These are phyloP conservation scores for Rhizoctonia solani DNA, from an alignment of 1,284 basidiomycete species.

Conservation along the genomic window DNA sequence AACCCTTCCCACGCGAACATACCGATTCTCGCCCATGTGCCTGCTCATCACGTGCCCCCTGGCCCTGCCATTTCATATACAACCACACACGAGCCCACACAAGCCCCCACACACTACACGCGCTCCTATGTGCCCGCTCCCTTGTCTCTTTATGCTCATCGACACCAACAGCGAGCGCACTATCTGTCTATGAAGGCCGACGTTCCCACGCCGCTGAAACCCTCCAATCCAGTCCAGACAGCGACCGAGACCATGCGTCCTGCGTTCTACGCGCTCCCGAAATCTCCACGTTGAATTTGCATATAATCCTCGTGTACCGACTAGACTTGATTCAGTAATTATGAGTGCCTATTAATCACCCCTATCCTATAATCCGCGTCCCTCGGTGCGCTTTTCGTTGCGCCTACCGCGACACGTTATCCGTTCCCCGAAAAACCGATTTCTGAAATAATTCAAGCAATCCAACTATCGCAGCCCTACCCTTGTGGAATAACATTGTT, in stretches of 20 bases:
- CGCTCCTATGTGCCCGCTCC: constrained; percentile 4
- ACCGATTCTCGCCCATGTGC: not conserved
- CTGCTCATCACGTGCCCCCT: not conserved
- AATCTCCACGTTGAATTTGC: constrained; percentile 20
- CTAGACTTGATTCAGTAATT: constrained; percentile 25
- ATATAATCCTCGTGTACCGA: constrained; percentile 3
- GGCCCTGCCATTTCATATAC: not conserved
- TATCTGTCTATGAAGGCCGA: not conserved
- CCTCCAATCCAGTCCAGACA: not conserved
- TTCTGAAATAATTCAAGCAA: constrained; percentile 17
- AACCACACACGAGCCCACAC: not conserved
- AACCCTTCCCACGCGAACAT: too few relatives aligned
- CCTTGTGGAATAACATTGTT: not conserved
- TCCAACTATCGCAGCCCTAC: not conserved
- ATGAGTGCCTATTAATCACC: not conserved
- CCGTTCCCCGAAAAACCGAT: constrained; percentile 26
- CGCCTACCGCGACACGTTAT: constrained; percentile 22
- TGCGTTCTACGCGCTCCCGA: constrained; percentile 16
- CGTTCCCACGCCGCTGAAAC: not conserved
- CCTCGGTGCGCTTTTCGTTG: constrained; percentile 2
- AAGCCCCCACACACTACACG: not conserved
- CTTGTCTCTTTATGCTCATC: not conserved
- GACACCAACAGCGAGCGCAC: not conserved
- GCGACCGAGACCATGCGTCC: constrained; percentile 2
- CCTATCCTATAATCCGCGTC: constrained; percentile 16